Base-by-base conservation (phyloP, 192 early-diverging fungal genomes). In the Linnemannia zychae region DNA sequence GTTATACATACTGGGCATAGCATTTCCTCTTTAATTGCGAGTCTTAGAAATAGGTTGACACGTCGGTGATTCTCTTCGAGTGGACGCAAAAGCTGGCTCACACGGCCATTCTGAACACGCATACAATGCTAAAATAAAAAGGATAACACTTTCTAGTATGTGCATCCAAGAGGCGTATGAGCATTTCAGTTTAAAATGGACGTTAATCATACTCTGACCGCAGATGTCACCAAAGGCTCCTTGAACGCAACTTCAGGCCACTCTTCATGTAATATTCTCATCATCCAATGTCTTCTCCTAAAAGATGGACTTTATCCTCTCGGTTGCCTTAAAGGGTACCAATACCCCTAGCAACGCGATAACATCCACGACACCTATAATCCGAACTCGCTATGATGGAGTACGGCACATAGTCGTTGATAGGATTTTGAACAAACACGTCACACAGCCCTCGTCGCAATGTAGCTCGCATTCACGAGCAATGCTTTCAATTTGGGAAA, bases 61-160 rank as follows among this genome's bases (percentile, higher is more conserved):
- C 72, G 72, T 74, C 50, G 72, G 72, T 74, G 72, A 74, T 63
- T 74, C 72, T 74, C 72, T 65, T 74, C 53, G 53, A 74, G 72
- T 63, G 72, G 72, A 40, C 72, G 72, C 72, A 74, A 74, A 74
- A 74, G 53, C 63, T 65, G 53, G 49, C 72, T 52, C 72, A 63
- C 57, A 74, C 53, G 72, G 33, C 72, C 49, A 36, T 74, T 74
- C 53, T 74, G 53, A 74, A 53, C 72, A 74, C 53, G 72, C 72
- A 74, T 57, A 63, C 72, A 74, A 65, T 74, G 53, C 72, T 74
- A 74, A 57, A 74, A 63, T 57, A 74, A 74, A 74, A 63, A 63
- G 20, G 44, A 40, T 52, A 46, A 20, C 22, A 63, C 63, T 65
- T 38, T 37, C 65, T 6, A 63, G n/a, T 0, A 65, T 57, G 57